Conservation (phyloP, 2,329 filamentous ascomycete genomes). For the Venturiaceae sp. region DNA sequence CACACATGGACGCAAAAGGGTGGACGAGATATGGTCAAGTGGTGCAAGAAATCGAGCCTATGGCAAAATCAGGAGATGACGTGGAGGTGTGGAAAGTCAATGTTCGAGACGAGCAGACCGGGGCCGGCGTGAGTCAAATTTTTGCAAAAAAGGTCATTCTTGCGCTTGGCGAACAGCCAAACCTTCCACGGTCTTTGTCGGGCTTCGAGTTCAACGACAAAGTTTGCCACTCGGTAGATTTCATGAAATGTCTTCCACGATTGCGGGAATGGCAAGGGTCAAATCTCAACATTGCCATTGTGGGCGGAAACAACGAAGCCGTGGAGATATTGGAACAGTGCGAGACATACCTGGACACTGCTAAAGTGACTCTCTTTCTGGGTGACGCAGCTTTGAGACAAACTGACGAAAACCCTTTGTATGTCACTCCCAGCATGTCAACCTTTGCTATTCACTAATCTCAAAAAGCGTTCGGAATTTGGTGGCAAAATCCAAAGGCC, state of each 20-base stretch:
- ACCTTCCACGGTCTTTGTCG: conserved; percentile 1
- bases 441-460: not conserved
- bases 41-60: conserved; percentile 6
- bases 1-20: conserved; percentile 12
- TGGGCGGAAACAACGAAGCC: conserved; percentile 6
- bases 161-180: not conserved
- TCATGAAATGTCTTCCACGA: not conserved
- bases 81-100: conserved; percentile 1
- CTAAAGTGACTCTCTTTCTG: not conserved
- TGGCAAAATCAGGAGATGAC: not conserved
- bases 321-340: conserved; percentile 6
- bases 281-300: conserved; percentile 2
- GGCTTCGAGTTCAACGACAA: not conserved
- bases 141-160: conserved; percentile 6
- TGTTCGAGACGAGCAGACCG: not conserved
- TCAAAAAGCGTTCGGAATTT: not conserved
- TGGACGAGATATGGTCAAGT: conserved; percentile 17
- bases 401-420: conserved; percentile 5
- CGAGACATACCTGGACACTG: not conserved
- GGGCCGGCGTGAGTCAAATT: not conserved
- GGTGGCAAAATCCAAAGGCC: not conserved
- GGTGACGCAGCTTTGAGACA: not conserved
- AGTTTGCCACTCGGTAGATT: conserved; percentile 1
- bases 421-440: not conserved
- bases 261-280: not conserved